Conservation (phyloP, 768 basidiomycete genomes). For the Suillus sp. region DNA sequence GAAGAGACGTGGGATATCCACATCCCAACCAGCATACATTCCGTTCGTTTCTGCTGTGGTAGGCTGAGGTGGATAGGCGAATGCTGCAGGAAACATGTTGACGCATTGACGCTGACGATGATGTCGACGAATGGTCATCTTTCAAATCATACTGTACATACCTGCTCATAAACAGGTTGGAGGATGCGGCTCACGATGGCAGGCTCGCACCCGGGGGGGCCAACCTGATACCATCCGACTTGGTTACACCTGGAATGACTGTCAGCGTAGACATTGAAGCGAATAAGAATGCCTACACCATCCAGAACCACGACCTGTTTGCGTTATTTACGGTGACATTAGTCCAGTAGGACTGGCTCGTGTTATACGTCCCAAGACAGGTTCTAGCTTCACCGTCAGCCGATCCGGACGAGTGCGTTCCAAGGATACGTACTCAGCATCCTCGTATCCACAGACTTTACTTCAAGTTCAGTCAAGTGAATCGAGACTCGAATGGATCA, state of each 20-base stretch:
- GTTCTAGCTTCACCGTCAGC: slow-evolving; percentile 42
- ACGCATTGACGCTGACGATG: slow-evolving; percentile 63
- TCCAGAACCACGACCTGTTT: slow-evolving; percentile 70
- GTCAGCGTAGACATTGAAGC: slow-evolving; percentile 9
- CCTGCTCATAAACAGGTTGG: slow-evolving; percentile 32
- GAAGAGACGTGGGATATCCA: slow-evolving; percentile 58
- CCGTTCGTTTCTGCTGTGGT: slow-evolving; percentile 46
- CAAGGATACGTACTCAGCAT: slow-evolving; percentile 46
- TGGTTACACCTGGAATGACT: slow-evolving; percentile 59
- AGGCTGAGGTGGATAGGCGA: slow-evolving; percentile 48
- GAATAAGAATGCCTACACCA: slow-evolving; percentile 45
- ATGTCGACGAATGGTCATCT: not conserved
- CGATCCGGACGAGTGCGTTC: not conserved
- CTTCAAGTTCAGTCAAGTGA: not conserved
- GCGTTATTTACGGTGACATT: slow-evolving; percentile 57
- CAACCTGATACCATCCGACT: slow-evolving; percentile 53
- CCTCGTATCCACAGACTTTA: slow-evolving; percentile 53
- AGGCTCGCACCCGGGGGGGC: slow-evolving; percentile 40
- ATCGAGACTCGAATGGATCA: not conserved
- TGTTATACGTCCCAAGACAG: slow-evolving; percentile 46
- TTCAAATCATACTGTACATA: slow-evolving; percentile 14
- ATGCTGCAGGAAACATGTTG: slow-evolving; percentile 64
- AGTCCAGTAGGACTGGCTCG: slow-evolving; percentile 47
- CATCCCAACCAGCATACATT: slow-evolving; percentile 64
- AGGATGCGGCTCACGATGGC: slow-evolving; percentile 37